A percentile compares a stretch with the other conserved stretches of the same genome.
Evolutionary conservation across 2,329 filamentous ascomycete genomes (phyloP).

Genomic region (Xylariaceae sp.): DNA sequence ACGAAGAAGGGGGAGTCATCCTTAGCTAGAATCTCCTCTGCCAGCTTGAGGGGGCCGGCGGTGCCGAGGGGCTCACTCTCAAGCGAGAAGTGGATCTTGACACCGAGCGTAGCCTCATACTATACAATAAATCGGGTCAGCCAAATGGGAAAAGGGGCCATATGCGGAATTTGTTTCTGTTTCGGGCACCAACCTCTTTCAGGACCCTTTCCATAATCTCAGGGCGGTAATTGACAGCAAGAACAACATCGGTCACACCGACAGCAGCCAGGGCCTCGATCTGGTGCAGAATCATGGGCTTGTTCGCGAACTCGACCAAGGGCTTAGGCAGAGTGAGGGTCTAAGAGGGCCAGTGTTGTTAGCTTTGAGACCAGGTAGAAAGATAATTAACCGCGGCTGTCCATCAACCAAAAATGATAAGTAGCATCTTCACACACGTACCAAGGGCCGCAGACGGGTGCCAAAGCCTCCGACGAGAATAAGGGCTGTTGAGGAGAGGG

Average conservation of each 20-base stretch:
- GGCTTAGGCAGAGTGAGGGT: slow-evolving; percentile 97
- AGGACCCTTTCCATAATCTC: slow-evolving; percentile 96
- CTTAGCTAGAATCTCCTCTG: slow-evolving; percentile 88
- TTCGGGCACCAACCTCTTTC: slow-evolving; percentile 68
- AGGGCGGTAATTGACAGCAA: slow-evolving; percentile 97
- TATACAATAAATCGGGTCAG: slow-evolving; percentile 37
- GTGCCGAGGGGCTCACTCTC: slow-evolving; percentile 95
- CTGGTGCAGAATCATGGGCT: slow-evolving; percentile 98
- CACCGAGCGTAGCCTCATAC: slow-evolving; percentile 91
- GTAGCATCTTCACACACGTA: slow-evolving; percentile 50
- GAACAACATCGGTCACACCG: slow-evolving; percentile 95
- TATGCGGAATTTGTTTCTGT: slow-evolving; percentile 8
- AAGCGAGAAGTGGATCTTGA: slow-evolving; percentile 96
- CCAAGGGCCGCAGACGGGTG: slow-evolving; percentile 93
- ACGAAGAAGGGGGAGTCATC: slow-evolving; percentile 97
- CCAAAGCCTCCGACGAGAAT: slow-evolving; percentile 99
- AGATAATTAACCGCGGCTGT: neutral
- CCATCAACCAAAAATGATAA: neutral
- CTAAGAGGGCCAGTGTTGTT: slow-evolving; percentile 50
- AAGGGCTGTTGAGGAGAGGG: slow-evolving; percentile 65
- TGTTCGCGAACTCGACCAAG: slow-evolving; percentile 97
- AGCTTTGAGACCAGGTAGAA: slow-evolving; percentile 18
- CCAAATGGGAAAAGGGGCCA: slow-evolving; percentile 14
- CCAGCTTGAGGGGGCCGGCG: slow-evolving; percentile 92
- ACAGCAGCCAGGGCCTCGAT: slow-evolving; percentile 91